Evolutionary conservation across 257 asterid genomes (phyloP), one percentile per base, ranked within the genome.

Genomic region (Buddleja alternifolia): DNA sequence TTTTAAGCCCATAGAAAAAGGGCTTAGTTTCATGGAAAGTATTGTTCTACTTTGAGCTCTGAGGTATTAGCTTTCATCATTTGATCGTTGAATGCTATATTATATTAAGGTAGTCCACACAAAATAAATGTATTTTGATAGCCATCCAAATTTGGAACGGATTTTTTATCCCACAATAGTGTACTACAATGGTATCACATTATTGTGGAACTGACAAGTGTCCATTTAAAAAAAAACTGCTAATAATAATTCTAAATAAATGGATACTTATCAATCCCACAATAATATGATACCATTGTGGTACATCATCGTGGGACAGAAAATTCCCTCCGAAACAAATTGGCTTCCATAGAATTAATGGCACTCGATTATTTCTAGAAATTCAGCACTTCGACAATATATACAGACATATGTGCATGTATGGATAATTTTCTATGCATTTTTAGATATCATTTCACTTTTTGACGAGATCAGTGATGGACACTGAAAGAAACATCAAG

Each of bases 291-390:
- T n/a, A n/a, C n/a, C n/a, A n/a, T n/a, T n/a, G n/a, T n/a, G n/a
- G n/a, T n/a, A n/a, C n/a, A n/a, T n/a, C n/a, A n/a, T n/a, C n/a
- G n/a, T n/a, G n/a, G n/a, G n/a, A n/a, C n/a, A n/a, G n/a, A n/a
- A n/a, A n/a, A n/a, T n/a, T n/a, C n/a, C n/a, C n/a, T n/a, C n/a
- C n/a, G n/a, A n/a, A 61, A 57, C 20, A 23, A 21, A 3, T 50
- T 64, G 21, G 58, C 69, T 42, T 66, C 44, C 55, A 55, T 60
- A 44, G 14, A 53, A 41, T 64, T 60, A 54, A 15, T 60, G 21
- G n/a, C 36, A 69, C 72, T 80, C 72, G 44, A 81, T 63, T 72
- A 7, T 19, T 46, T 62, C 41, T 77, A 74, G 80, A 63, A 77
- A 62, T 41, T 52, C 20, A 51, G 55, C 67, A 70, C 69, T 46